A percentile compares a stretch with the other conserved stretches of the same genome.
These are phyloP conservation scores for Parafenestella ontariensis DNA, from an alignment of 2,329 filamentous ascomycete genomes.

Conservation along the genomic window DNA sequence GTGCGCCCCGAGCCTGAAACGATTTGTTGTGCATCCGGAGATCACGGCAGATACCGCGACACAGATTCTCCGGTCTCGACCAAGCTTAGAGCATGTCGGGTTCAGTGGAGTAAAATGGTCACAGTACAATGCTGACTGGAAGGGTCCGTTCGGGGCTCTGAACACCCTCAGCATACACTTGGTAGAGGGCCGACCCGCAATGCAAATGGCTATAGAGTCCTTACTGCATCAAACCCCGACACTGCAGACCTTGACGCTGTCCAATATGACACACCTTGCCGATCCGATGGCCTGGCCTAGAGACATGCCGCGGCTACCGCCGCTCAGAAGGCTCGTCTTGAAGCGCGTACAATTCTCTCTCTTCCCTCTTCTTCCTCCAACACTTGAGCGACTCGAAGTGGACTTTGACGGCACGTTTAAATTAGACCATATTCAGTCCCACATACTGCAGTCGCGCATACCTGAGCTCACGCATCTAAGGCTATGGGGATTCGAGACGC, in stretches of 20 bases:
- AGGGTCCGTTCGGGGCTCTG: conserved; percentile 33
- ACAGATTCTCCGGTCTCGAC: conserved; percentile 36
- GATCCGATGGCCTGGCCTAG: conserved; percentile 2
- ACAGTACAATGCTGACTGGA: conserved; percentile 23
- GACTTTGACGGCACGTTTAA: not conserved
- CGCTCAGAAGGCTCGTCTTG: conserved; percentile 20
- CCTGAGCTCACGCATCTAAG: conserved; percentile 27
- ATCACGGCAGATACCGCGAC: conserved; percentile 34
- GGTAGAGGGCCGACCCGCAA: not conserved
- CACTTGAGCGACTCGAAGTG: conserved; percentile 23
- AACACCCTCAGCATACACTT: conserved; percentile 26
- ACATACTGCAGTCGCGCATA: conserved; percentile 3
- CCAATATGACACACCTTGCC: conserved; percentile 3
- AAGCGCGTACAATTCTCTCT: not conserved
- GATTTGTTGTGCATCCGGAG: conserved; percentile 30
- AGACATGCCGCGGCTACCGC: not conserved
- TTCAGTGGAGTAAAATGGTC: conserved; percentile 16
- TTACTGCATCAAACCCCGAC: conserved; percentile 22
- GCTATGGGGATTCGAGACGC: conserved; percentile 14
- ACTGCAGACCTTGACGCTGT: conserved; percentile 20
- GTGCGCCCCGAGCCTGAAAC: conserved; percentile 32
- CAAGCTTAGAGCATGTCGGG: conserved; percentile 33
- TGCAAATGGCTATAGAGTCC: not conserved
- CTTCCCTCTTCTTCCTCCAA: conserved; percentile 22
- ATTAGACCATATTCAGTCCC: not conserved